Evolutionary conservation across 768 basidiomycete genomes (phyloP), one percentile per base, ranked within the genome.

Genomic region (Pholiota molesta): DNA sequence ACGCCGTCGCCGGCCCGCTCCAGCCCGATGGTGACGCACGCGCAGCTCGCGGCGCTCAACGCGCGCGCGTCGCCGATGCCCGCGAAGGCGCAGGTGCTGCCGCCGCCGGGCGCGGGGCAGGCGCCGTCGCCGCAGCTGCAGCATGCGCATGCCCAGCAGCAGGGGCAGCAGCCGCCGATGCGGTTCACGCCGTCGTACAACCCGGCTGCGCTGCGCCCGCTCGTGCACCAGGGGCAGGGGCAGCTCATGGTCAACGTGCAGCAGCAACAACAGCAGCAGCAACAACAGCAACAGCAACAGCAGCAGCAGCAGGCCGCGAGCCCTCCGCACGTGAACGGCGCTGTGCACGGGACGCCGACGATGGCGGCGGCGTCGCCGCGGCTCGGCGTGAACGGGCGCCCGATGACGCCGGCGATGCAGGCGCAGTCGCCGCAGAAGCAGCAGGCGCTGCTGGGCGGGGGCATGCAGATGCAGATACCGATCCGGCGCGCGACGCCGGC

Each of bases 1-100:
- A 69, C 62, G 13, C 69, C 72, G 9, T 69, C 73, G 16, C 70
- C 73, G 13, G 66, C 67, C 26, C 74, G 78, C 11, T 72, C 63
- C 45, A 81, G 79, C 57, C 81, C 81, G 0, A 65, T 76, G 62
- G 70, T 75, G 11, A 60, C 69, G 29, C 75, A 72, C 28, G 77
- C 76, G 55, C 67, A 70, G 14, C 60, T 75, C 16, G 69, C 71
- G 14, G 68, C 74, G 26, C 62, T 56, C 14, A 54, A 44, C 1
- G 40, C 57, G 28, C 67, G 64, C 39, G 54, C 62, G 19, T 71
- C 70, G 5, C 70, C 70, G 7, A 68, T 71, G 68, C 29, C 70
- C 62, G 44, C 63, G 42, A 69, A 71, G 19, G 67, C 72, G 5
- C 75, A 77, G 59, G 63, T 71, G 31, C 68, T 66, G 9, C 62